Conservation (phyloP, 2,329 filamentous ascomycete species). For the Trichoderma endophyticum region DNA sequence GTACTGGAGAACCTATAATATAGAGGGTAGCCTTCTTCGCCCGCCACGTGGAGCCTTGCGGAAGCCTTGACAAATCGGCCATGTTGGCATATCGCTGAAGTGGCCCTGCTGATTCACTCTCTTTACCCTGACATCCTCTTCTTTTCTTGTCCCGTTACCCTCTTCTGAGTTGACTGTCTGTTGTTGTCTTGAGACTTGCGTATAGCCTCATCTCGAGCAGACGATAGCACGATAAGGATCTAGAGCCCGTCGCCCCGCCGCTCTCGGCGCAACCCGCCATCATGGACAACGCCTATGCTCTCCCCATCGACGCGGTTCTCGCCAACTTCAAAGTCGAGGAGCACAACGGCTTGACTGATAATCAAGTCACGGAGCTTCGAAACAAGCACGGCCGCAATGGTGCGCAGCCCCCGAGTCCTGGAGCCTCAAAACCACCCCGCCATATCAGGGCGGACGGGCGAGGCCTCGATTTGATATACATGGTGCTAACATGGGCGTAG, state of each 20-base stretch:
- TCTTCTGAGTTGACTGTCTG: not conserved
- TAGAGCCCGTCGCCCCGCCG: slow-evolving; percentile 7
- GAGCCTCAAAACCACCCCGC: not conserved
- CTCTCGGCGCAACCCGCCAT: slow-evolving; percentile 22
- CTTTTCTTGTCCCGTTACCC: not conserved
- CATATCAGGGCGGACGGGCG: not conserved
- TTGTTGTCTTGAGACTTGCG: slow-evolving; percentile 6
- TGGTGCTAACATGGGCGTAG: slow-evolving; percentile 33
- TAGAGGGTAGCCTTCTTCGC: slow-evolving; percentile 19
- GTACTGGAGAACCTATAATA: not conserved
- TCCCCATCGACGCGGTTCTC: slow-evolving; percentile 57
- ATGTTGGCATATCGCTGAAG: slow-evolving; percentile 28
- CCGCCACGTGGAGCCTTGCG: slow-evolving; percentile 32
- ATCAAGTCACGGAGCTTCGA: slow-evolving; percentile 55
- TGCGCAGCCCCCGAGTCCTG: slow-evolving; percentile 37
- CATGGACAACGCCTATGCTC: slow-evolving; percentile 64
- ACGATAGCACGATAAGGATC: slow-evolving; percentile 5
- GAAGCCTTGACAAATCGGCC: slow-evolving; percentile 28
- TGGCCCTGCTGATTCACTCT: slow-evolving; percentile 20
- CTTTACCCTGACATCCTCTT: not conserved
- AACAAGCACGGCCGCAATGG: slow-evolving; percentile 65
- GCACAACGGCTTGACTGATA: slow-evolving; percentile 53
- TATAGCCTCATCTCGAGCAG: slow-evolving; percentile 1
- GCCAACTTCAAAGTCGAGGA: slow-evolving; percentile 55
- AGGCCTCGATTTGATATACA: not conserved